Conservation (phyloP, 164 flowering plant genomes). For the Platanus orientalis region DNA sequence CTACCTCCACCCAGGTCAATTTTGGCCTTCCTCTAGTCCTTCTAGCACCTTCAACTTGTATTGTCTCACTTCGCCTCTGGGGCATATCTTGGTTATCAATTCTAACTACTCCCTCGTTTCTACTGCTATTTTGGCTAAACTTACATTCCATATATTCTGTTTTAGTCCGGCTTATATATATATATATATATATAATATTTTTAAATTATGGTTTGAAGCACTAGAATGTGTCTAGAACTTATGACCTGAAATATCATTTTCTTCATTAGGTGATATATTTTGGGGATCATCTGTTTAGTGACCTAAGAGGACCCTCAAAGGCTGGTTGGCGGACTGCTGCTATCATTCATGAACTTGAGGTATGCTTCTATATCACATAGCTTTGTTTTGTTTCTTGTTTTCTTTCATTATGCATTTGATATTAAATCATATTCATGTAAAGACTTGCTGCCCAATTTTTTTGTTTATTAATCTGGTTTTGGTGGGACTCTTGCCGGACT, state of each 20-base stretch:
- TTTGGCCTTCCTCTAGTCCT: no score
- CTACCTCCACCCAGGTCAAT: no score
- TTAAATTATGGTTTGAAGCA: no score
- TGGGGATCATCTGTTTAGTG: slow-evolving; percentile 97
- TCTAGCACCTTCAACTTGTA: no score
- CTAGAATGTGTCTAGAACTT: not conserved
- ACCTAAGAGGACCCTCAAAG: slow-evolving; percentile 90
- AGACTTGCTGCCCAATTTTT: not conserved
- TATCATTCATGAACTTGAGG: slow-evolving; percentile 89
- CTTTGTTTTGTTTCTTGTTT: not conserved
- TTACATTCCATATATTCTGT: no score
- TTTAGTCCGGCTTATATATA: no score
- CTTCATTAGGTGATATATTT: slow-evolving; percentile 82
- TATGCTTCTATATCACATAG: slow-evolving; percentile 21
- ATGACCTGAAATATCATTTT: not conserved
- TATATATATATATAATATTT: no score
- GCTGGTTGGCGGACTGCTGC: slow-evolving; percentile 99
- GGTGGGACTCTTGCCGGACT: not conserved
- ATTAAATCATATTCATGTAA: not conserved
- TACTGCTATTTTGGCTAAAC: no score
- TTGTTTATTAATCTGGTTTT: not conserved
- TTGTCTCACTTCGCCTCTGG: no score
- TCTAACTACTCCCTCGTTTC: no score
- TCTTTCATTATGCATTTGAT: not conserved
- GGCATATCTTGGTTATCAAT: no score